These are phyloP conservation scores for Rosa multiflora DNA, from an alignment of 306 rosid species.

Conservation along the genomic window DNA sequence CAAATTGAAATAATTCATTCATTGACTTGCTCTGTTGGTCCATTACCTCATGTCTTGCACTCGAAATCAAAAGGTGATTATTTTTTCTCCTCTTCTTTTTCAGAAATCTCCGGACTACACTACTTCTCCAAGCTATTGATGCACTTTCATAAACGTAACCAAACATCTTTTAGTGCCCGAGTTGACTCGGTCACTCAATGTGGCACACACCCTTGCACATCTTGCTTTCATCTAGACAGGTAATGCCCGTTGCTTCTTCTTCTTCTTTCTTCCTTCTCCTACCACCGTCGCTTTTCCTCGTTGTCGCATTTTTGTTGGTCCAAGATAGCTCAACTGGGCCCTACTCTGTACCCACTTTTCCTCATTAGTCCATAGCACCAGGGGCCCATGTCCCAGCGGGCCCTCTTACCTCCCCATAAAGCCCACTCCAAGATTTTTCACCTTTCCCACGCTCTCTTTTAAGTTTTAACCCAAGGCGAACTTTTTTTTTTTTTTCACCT, in stretches of 20 bases:
- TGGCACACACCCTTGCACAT: neutral
- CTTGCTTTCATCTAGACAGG: neutral
- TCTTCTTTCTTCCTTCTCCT: neutral
- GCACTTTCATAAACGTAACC: neutral
- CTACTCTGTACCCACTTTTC: neutral
- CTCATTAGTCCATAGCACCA: neutral
- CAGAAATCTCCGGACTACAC: neutral
- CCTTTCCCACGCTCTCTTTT: conserved; percentile 11
- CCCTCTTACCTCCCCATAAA: conserved; percentile 29
- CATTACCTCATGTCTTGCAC: neutral
- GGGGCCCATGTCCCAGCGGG: conserved; percentile 29
- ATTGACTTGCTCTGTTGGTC: neutral
- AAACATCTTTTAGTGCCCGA: neutral
- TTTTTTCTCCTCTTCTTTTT: no score
- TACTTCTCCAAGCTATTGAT: neutral
- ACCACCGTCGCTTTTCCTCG: conserved; percentile 36
- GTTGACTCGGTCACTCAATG: conserved; percentile 25
- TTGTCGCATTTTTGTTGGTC: conserved; percentile 32
- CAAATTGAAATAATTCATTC: neutral
- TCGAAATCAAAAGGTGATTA: neutral
- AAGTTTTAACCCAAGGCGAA: neutral
- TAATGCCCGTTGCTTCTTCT: neutral
- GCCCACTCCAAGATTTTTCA: conserved; percentile 15
- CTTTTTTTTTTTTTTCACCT: neutral
- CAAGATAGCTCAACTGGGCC: conserved; percentile 1